Evolutionary conservation across 768 basidiomycete species (phyloP), one percentile per base, ranked within the genome.

Genomic region (Lanmaoa pseudosensibilis): DNA sequence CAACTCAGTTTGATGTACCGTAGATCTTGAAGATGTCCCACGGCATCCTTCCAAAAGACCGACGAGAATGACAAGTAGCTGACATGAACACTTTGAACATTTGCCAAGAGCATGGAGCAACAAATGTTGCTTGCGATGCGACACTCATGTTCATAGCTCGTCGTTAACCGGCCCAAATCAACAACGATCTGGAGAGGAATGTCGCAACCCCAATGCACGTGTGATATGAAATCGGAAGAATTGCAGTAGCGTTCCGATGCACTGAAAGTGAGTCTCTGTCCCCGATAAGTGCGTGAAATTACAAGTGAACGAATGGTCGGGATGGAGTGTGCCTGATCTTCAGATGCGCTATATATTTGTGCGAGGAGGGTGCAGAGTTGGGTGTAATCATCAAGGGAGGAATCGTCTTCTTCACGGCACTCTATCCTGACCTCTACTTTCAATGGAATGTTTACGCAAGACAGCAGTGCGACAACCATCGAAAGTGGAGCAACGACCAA

Each of bases 401-500:
- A 21, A 27, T 15, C 19, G 9, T 2, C 2, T 27, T 27, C 27
- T 7, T 3, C 4, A 33, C 2, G 3, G 8, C 43, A 57, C 1
- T 7, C 0, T 19, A 61, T 9, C 21, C n/a, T 50, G 39, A 55
- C 16, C 23, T 45, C 19, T 8, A 53, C 32, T 23, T 36, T 13
- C 13, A 25, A 27, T 8, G 59, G 59, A 6, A 64, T 13, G 19
- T 52, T 32, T 16, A 61, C 15, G 33, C 32, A 46, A 12, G 62
- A 52, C 5, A 64, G 25, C 0, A 65, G 40, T 3, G 19, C 36
- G 27, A 52, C 16, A 8, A 64, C 43, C 19, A 50, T 50, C 13
- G 54, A 61, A 19, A 52, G 34, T 13, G 56, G 55, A 30, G 52
- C 62, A 12, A 16, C 9, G 27, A 65, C 19, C 5, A 4, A 48